Conservation (phyloP, 805 yeast species). For the Hemisphaericaspora nanyangensis region DNA sequence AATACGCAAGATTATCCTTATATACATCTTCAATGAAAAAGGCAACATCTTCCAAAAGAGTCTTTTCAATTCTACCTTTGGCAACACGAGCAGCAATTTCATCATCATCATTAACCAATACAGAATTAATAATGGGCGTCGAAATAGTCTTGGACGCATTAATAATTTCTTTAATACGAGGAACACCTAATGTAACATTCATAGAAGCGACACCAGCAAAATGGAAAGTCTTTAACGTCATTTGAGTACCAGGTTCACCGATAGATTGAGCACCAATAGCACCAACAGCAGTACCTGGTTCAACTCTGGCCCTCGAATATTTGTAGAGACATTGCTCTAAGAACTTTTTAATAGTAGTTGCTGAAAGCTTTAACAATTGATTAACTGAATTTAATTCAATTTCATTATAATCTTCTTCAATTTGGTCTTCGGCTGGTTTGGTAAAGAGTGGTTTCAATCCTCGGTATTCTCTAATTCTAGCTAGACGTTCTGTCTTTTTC, state of each 20-base stretch:
- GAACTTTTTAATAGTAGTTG: constrained; percentile 57
- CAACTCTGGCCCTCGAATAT: constrained; percentile 86
- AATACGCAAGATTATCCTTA: constrained; percentile 68
- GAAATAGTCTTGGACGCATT: constrained; percentile 94
- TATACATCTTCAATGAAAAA: constrained; percentile 92
- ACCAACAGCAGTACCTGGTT: constrained; percentile 99
- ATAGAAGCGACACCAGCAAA: constrained; percentile 99
- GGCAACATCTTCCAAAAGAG: constrained; percentile 80
- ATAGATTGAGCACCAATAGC: constrained; percentile 99
- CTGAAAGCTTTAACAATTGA: constrained; percentile 67
- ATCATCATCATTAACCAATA: constrained; percentile 85
- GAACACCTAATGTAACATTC: constrained; percentile 98
- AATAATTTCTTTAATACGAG: constrained; percentile 97
- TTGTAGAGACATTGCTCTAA: constrained; percentile 73
- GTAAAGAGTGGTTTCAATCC: constrained; percentile 46
- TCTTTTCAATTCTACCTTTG: constrained; percentile 95
- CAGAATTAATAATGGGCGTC: constrained; percentile 95
- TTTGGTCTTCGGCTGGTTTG: constrained; percentile 37
- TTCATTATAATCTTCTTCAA: constrained; percentile 33
- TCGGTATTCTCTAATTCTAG: constrained; percentile 51
- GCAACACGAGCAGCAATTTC: constrained; percentile 98
- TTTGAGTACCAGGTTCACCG: constrained; percentile 99
- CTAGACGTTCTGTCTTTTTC: constrained; percentile 55
- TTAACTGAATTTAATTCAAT: constrained; percentile 44
- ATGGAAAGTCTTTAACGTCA: constrained; percentile 91